These are phyloP conservation scores for Fusarium illudens DNA, from an alignment of 2,329 filamentous ascomycete species.

Conservation along the genomic window DNA sequence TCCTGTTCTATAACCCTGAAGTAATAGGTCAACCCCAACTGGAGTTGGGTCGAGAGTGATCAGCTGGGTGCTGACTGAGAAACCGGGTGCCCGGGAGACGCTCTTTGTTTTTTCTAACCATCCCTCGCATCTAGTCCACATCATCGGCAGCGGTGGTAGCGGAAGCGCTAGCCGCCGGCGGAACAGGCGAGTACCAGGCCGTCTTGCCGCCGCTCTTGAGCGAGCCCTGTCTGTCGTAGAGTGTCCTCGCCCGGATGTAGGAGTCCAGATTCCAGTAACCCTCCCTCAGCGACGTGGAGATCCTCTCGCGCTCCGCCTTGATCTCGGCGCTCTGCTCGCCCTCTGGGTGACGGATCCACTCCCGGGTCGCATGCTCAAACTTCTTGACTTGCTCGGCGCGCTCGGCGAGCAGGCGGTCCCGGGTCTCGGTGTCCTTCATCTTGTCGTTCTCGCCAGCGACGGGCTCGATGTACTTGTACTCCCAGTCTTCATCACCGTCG, in stretches of 20 bases:
- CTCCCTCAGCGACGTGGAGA: constrained; percentile 70
- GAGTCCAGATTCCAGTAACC: constrained; percentile 94
- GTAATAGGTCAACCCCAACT: background rate
- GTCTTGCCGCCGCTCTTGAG: constrained; percentile 73
- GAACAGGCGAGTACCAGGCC: constrained; percentile 68
- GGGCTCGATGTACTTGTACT: constrained; percentile 84
- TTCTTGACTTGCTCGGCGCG: constrained; percentile 72
- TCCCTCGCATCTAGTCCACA: constrained; percentile 51
- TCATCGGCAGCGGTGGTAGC: constrained; percentile 56
- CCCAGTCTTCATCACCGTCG: constrained; percentile 85
- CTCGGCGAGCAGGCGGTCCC: constrained; percentile 69
- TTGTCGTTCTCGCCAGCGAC: constrained; percentile 75
- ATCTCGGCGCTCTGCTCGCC: constrained; percentile 56
- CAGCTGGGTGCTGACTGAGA: background rate
- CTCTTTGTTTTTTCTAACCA: constrained; percentile 1
- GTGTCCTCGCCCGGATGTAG: constrained; percentile 80
- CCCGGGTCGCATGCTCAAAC: constrained; percentile 77
- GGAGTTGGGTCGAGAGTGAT: background rate
- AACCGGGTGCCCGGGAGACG: background rate
- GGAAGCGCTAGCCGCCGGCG: constrained; percentile 46
- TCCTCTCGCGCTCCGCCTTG: constrained; percentile 64
- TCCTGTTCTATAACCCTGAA: background rate
- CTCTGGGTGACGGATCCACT: constrained; percentile 70
- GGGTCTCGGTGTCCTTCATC: constrained; percentile 72
- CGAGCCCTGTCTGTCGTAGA: constrained; percentile 84